Conservation (phyloP, 106 monocot species). For the Dendrobium nobile region DNA sequence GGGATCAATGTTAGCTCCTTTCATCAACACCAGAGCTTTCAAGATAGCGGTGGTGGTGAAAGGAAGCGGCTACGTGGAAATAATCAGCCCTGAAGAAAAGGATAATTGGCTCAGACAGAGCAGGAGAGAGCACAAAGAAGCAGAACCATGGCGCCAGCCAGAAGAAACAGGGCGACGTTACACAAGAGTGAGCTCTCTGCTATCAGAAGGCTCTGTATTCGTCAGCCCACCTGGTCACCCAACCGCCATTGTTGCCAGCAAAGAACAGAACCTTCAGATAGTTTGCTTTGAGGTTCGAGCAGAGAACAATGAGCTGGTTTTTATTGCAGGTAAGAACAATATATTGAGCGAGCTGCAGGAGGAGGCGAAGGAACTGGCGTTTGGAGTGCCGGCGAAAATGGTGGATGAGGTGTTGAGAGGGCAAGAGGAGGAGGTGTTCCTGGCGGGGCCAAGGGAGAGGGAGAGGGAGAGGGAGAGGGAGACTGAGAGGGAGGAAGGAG, state of each 20-base stretch:
- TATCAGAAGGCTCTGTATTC: slow-evolving; percentile 24
- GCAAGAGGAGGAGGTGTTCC: slow-evolving; percentile 27
- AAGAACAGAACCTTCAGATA: slow-evolving; percentile 30
- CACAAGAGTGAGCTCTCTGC: slow-evolving; percentile 17
- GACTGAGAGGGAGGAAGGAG: neutral
- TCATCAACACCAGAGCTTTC: slow-evolving; percentile 45
- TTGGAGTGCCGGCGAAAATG: slow-evolving; percentile 23
- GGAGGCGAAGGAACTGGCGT: slow-evolving; percentile 61
- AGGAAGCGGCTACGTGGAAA: slow-evolving; percentile 57
- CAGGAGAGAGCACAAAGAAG: neutral
- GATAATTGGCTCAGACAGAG: neutral
- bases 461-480: neutral
- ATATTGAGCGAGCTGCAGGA: slow-evolving; percentile 43
- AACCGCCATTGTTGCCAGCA: slow-evolving; percentile 23
- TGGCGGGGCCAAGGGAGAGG: slow-evolving; percentile 24
- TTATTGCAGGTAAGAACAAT: slow-evolving; percentile 54
- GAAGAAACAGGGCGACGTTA: slow-evolving; percentile 9
- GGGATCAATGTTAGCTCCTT: slow-evolving; percentile 61
- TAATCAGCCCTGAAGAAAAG: slow-evolving; percentile 35
- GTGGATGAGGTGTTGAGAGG: slow-evolving; percentile 30
- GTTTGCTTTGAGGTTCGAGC: slow-evolving; percentile 41
- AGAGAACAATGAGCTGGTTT: slow-evolving; percentile 33
- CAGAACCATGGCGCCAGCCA: neutral
- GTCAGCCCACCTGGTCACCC: slow-evolving; percentile 60
- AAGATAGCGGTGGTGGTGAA: slow-evolving; percentile 44